A percentile compares a stretch with the other conserved stretches of the same genome.
Evolutionary conservation across 352 stramenopile species (phyloP).

Genomic region (Globisporangium barbulae): DNA sequence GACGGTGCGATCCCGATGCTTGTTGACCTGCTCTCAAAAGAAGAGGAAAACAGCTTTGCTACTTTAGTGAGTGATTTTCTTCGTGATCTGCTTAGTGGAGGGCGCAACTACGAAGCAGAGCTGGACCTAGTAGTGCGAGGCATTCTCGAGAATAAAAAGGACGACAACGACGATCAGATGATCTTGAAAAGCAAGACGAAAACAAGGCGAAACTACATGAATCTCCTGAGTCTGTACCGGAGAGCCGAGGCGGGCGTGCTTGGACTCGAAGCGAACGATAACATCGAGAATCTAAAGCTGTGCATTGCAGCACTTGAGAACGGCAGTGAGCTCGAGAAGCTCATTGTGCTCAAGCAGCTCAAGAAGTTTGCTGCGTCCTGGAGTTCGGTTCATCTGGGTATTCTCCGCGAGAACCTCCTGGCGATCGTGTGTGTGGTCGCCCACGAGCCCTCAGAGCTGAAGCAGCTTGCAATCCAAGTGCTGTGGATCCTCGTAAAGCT

Average conservation of each 20-base stretch:
- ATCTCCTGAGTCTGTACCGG: not conserved
- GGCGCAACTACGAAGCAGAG: not conserved
- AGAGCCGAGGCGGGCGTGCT: not conserved
- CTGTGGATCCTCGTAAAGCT: not conserved
- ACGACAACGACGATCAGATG: not conserved
- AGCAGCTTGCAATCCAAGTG: not conserved
- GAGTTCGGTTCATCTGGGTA: not conserved
- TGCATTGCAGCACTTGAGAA: not conserved
- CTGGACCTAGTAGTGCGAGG: slow-evolving; percentile 9
- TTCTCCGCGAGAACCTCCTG: not conserved
- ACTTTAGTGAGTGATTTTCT: slow-evolving; percentile 6
- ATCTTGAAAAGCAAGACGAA: not conserved
- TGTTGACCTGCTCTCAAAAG: not conserved
- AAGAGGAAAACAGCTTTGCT: not conserved
- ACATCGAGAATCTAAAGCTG: not conserved
- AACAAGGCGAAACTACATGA: not conserved
- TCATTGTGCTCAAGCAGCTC: slow-evolving; percentile 4
- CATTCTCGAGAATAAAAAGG: slow-evolving; percentile 3
- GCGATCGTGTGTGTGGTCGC: not conserved
- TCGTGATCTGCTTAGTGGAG: not conserved
- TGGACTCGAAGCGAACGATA: not conserved
- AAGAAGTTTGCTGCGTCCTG: not conserved
- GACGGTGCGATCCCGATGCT: slow-evolving; percentile 4
- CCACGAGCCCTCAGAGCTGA: not conserved
- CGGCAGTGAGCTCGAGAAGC: not conserved